Evolutionary conservation across 2,329 filamentous ascomycete species (phyloP), one percentile per base, ranked within the genome.

Genomic region (Delphinella strobiligena): DNA sequence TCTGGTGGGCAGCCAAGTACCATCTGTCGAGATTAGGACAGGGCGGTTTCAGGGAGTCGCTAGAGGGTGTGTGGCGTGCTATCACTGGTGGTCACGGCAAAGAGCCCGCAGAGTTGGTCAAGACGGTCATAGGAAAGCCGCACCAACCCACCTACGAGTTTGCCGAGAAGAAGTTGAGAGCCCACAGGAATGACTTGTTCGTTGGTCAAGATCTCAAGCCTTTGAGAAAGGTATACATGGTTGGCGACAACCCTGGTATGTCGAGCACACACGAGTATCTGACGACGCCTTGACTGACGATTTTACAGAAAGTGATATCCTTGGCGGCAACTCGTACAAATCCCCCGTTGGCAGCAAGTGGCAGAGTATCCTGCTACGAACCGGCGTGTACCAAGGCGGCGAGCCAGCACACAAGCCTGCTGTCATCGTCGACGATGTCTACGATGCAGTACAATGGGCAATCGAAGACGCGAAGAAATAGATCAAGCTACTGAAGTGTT

Each of bases 1-100:
- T 96, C 3, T 72, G 87, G 53, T 98, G 88, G 88, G 82, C 86
- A 37, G 82, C 87, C 1, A 75, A 74, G 24, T 89, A 93, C 59
- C 84, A 82, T 44, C 73, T 89, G 36, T 85, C 89, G 19, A 80
- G 91, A 4, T 74, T 96, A 31, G 91, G 89, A 1, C 91, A 95
- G 59, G 91, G 91, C 14, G 87, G 84, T 1, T 96, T 96, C 61
- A 76, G 84, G 45, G 81, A 81, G 33, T 83, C 87, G 0, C 63
- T 96, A 12, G 74, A 79, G 47, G 88, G 87, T 1, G 72, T 91
- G 1, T 95, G 87, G 86, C 59, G 66, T 4, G 75, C 78, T 15
- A 65, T 84, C 4, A 93, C 85, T 0, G 70, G 70, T 9, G 78
- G 70, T 3, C 52, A 64, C 14, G 56, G 42, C 56, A 34, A 63